Evolutionary conservation across 345 rosid species (phyloP).

Genomic region (Eucalyptus cloeziana): DNA sequence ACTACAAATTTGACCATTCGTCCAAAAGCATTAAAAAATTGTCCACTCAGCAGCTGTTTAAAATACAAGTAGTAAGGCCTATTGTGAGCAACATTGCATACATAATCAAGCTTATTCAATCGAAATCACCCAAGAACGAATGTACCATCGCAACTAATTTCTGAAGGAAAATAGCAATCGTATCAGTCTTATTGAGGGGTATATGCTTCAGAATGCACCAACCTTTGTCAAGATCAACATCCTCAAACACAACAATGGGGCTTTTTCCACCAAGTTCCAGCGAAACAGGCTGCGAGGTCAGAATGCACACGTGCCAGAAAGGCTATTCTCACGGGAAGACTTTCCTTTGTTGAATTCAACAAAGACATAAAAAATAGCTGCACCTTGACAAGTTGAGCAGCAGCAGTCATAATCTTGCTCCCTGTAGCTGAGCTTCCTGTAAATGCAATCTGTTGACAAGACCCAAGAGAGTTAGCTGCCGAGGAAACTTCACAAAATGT

Average conservation of each 20-base stretch:
- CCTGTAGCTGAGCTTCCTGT: constrained; percentile 93
- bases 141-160: not conserved
- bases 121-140: not conserved
- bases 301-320: not conserved
- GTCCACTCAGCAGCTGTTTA: constrained; percentile 85
- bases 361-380: not conserved
- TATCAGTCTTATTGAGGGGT: not conserved
- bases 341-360: not conserved
- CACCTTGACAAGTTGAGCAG: constrained; percentile 81
- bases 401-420: constrained; percentile 70
- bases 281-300: constrained; percentile 63
- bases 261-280: constrained; percentile 97
- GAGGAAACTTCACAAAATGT: not conserved
- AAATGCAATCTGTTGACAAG: constrained; percentile 51
- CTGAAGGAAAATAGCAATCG: not conserved
- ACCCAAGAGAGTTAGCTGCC: not conserved
- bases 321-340: not conserved
- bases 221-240: constrained; percentile 48
- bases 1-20: constrained; percentile 96
- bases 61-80: not conserved
- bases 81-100: not conserved
- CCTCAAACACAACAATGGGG: constrained; percentile 88
- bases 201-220: not conserved
- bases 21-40: constrained; percentile 88
- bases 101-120: not conserved